A percentile compares a stretch with the other conserved stretches of the same genome.
Evolutionary conservation across 345 rosid genomes (phyloP).

Genomic region (Turnera subulata): DNA sequence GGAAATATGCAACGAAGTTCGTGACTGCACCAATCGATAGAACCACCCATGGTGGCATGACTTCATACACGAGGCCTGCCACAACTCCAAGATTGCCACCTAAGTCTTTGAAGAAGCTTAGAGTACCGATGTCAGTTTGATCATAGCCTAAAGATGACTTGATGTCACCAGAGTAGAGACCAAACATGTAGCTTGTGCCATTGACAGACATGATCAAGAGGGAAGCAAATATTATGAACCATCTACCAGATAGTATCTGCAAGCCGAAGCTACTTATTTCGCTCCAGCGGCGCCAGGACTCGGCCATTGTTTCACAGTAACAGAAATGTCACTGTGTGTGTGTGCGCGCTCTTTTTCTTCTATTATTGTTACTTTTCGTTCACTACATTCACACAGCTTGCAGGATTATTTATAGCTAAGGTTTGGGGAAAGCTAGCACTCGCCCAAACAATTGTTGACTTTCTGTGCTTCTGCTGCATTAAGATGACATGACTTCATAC

Average conservation of each 20-base stretch:
- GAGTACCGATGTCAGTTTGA: slow-evolving; percentile 13
- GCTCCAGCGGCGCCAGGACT: neutral
- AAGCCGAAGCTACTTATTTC: slow-evolving; percentile 2
- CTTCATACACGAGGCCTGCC: slow-evolving; percentile 7
- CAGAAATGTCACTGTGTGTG: too few species aligned
- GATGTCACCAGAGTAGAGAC: slow-evolving; percentile 14
- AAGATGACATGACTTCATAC: too few species aligned
- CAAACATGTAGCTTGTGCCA: slow-evolving; percentile 17
- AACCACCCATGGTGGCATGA: slow-evolving; percentile 11
- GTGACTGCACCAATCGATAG: neutral
- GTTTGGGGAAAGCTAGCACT: too few species aligned
- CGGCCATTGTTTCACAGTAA: neutral
- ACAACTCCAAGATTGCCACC: slow-evolving; percentile 16
- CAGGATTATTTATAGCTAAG: too few species aligned
- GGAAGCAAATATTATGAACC: slow-evolving; percentile 18
- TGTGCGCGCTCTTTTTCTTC: too few species aligned
- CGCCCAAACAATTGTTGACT: too few species aligned
- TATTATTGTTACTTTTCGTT: neutral
- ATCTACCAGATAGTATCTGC: slow-evolving; percentile 7
- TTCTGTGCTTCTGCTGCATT: neutral
- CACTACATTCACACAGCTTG: neutral
- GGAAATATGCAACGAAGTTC: slow-evolving; percentile 14
- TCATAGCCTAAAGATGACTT: slow-evolving; percentile 17
- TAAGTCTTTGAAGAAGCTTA: slow-evolving; percentile 22
- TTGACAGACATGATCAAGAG: slow-evolving; percentile 15